phyloP scores from a whole-genome alignment of 2,329 filamentous ascomycete species.

The Sarocladiaceae sp. region DNA sequence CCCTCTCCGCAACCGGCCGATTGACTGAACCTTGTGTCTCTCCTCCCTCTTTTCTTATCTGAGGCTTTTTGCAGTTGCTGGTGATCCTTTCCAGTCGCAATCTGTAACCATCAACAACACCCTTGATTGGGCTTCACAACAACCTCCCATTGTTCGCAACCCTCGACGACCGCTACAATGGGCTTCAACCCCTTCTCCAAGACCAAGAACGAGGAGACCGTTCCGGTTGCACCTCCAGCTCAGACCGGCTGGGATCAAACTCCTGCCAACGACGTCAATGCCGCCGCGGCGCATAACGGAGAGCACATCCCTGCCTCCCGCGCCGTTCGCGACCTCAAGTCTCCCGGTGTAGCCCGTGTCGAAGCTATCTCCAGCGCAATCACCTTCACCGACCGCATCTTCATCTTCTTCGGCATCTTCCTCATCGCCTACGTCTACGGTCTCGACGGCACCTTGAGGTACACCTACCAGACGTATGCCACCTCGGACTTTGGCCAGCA shows the following conservation, averaged over 20 bases:
- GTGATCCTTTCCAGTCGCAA: background rate
- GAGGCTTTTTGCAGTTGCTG: background rate
- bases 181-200: too few species aligned
- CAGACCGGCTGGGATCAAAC: background rate
- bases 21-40: background rate
- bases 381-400: conserved; percentile 45
- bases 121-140: background rate
- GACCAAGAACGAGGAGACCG: background rate
- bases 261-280: background rate
- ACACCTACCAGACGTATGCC: conserved; percentile 47
- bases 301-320: conserved; percentile 2
- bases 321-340: conserved; percentile 13
- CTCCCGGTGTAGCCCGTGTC: conserved; percentile 53
- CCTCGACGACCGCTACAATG: too few species aligned
- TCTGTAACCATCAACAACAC: background rate
- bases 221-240: background rate
- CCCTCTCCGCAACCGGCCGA: background rate
- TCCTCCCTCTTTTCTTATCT: background rate
- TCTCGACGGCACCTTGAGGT: conserved; percentile 48
- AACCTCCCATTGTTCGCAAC: too few species aligned
- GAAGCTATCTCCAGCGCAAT: conserved; percentile 52
- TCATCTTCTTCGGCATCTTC: conserved; percentile 59
- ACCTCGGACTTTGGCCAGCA: conserved; percentile 46
- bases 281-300: background rate
- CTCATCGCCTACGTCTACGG: conserved; percentile 61